phyloP scores from a whole-genome alignment of 148 eudicot genomes.

The Chenopodium berlandieri region DNA sequence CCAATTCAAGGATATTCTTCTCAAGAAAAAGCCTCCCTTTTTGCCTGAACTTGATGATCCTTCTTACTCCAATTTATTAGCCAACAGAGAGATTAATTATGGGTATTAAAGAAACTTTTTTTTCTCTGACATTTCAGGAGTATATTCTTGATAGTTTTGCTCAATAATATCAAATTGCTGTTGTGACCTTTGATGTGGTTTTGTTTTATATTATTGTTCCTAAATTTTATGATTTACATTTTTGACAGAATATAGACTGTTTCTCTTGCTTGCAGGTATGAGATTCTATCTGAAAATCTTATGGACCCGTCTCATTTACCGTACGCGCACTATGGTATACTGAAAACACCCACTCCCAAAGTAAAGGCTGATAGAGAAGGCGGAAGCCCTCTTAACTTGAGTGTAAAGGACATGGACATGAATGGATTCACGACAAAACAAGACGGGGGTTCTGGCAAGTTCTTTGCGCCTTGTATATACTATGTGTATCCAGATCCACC shows the following conservation, averaged over 20 bases:
- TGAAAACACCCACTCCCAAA: slow-evolving; percentile 32
- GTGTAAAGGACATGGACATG: slow-evolving; percentile 40
- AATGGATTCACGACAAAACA: slow-evolving; percentile 63
- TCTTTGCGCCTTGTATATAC: slow-evolving; percentile 66
- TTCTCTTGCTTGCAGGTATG: slow-evolving; percentile 51
- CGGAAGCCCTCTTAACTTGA: slow-evolving; percentile 65
- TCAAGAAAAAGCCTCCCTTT: slow-evolving; percentile 51
- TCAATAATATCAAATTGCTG: too few relatives aligned
- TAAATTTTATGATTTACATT: background rate
- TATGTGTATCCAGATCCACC: slow-evolving; percentile 29
- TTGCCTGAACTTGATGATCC: slow-evolving; percentile 78
- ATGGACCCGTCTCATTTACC: slow-evolving; percentile 97
- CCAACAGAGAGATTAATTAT: slow-evolving; percentile 65
- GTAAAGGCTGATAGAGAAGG: slow-evolving; percentile 68
- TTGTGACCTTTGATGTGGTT: too few relatives aligned
- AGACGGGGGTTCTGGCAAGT: slow-evolving; percentile 36
- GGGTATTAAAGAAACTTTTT: slow-evolving; percentile 40
- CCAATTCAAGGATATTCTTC: slow-evolving; percentile 41
- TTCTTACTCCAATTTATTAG: slow-evolving; percentile 46
- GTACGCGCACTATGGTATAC: slow-evolving; percentile 81
- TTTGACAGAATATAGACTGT: background rate
- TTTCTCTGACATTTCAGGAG: too few relatives aligned
- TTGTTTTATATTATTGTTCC: too few relatives aligned
- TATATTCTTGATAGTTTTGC: too few relatives aligned
- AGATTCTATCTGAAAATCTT: slow-evolving; percentile 77